phyloP scores from a whole-genome alignment of 768 basidiomycete species.

The Xerocomellus intermedius region DNA sequence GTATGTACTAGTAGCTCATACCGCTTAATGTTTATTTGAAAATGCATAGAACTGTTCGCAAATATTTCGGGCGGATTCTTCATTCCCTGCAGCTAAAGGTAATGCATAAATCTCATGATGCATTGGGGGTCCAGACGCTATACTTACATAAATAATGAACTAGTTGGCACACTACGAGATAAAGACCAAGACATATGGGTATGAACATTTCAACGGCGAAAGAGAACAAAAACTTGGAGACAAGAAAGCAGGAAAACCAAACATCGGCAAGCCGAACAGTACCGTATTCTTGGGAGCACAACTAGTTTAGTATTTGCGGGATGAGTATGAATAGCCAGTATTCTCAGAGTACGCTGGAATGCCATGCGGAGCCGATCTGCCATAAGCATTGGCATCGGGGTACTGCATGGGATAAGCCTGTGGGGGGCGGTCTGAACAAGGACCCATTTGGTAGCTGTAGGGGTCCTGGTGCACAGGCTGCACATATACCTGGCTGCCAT shows the following conservation, averaged over 20 bases:
- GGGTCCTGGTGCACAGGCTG: slow-evolving; percentile 6
- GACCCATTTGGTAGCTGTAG: slow-evolving; percentile 12
- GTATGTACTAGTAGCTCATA: too few relatives aligned
- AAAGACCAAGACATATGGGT: neutral
- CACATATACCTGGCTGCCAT: slow-evolving; percentile 2
- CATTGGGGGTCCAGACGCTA: too few relatives aligned
- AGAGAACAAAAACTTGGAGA: slow-evolving; percentile 9
- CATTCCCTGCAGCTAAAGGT: too few relatives aligned
- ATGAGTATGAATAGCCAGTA: slow-evolving; percentile 11
- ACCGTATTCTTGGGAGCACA: neutral
- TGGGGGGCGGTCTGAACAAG: slow-evolving; percentile 11
- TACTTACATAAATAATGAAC: too few relatives aligned
- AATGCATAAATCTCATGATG: too few relatives aligned
- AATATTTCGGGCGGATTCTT: too few relatives aligned
- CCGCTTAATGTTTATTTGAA: too few relatives aligned
- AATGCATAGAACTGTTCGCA: too few relatives aligned
- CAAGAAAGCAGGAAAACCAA: slow-evolving; percentile 6
- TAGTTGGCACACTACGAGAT: too few relatives aligned
- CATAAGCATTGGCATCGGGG: slow-evolving; percentile 5
- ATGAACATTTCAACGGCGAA: slow-evolving; percentile 1
- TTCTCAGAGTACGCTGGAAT: slow-evolving; percentile 11
- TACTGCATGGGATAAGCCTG: slow-evolving; percentile 13
- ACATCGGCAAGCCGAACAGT: slow-evolving; percentile 1
- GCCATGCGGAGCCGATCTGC: slow-evolving; percentile 13
- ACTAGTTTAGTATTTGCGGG: slow-evolving; percentile 8